A percentile compares a stretch with the other conserved stretches of the same genome.
Evolutionary conservation across 768 basidiomycete species (phyloP).

Genomic region (Termitomyces sp.): DNA sequence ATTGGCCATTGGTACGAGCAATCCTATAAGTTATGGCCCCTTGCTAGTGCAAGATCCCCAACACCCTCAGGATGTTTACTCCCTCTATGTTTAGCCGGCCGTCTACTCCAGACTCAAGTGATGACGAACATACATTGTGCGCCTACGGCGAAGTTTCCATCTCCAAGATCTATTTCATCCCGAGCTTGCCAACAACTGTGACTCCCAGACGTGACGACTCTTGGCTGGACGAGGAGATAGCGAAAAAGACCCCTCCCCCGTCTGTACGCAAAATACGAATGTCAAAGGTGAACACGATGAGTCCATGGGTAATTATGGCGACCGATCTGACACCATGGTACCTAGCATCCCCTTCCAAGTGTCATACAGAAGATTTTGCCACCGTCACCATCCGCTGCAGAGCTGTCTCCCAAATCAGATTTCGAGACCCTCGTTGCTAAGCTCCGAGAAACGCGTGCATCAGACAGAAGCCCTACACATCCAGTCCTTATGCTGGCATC

Average conservation of each 20-base stretch:
- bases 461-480: constrained; percentile 6
- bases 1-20: neutral
- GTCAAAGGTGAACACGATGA: neutral
- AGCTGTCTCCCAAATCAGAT: constrained; percentile 11
- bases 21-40: neutral
- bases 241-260: constrained; percentile 1
- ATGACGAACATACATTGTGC: constrained; percentile 37
- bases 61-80: neutral
- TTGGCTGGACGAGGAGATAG: constrained; percentile 4
- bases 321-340: neutral
- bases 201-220: constrained; percentile 16
- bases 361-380: constrained; percentile 21
- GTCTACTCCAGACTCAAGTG: constrained; percentile 8
- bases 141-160: constrained; percentile 45
- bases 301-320: neutral
- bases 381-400: constrained; percentile 18
- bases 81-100: neutral
- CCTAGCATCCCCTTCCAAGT: constrained; percentile 16
- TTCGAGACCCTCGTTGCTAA: constrained; percentile 19
- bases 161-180: constrained; percentile 31
- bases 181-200: constrained; percentile 23
- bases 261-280: neutral
- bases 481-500: neutral
- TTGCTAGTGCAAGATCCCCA: neutral
- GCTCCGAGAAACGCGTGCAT: constrained; percentile 11